These are phyloP conservation scores for Nemania sp. DNA, from an alignment of 2,329 filamentous ascomycete species.

Conservation along the genomic window DNA sequence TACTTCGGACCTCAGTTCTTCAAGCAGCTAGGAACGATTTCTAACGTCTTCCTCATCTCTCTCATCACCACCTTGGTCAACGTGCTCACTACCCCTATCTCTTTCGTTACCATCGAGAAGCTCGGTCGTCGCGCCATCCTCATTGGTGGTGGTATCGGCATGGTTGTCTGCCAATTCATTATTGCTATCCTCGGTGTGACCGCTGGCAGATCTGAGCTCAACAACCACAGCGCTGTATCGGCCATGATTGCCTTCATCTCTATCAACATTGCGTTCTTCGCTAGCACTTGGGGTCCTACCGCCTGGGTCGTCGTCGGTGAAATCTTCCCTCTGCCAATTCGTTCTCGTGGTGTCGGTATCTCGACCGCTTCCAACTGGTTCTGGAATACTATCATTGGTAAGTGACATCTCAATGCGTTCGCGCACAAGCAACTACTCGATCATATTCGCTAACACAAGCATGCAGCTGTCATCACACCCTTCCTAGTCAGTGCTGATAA, in stretches of 20 bases:
- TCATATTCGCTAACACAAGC: conserved; percentile 25
- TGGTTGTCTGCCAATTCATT: conserved; percentile 78
- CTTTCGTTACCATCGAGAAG: conserved; percentile 78
- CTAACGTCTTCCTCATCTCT: conserved; percentile 77
- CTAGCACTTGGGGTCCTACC: conserved; percentile 78
- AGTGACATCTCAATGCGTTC: conserved; percentile 1
- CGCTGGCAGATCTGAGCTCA: conserved; percentile 49
- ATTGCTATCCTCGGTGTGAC: conserved; percentile 71
- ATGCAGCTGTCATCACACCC: conserved; percentile 70
- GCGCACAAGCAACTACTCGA: not conserved
- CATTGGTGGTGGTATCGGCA: conserved; percentile 75
- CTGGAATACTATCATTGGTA: conserved; percentile 69
- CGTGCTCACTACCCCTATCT: conserved; percentile 76
- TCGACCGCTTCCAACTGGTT: conserved; percentile 81
- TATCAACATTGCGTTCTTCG: conserved; percentile 85
- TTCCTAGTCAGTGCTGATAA: conserved; percentile 72
- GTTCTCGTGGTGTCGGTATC: conserved; percentile 76
- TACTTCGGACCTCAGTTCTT: conserved; percentile 79
- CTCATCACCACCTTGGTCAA: conserved; percentile 83
- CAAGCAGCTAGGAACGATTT: conserved; percentile 71
- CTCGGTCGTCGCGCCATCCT: conserved; percentile 77
- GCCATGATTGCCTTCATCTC: conserved; percentile 80
- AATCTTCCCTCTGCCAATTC: conserved; percentile 80
- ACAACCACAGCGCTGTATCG: conserved; percentile 53
- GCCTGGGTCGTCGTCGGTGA: conserved; percentile 79